Evolutionary conservation across 2,329 filamentous ascomycete species (phyloP).

Genomic region (Diaporthe citri): DNA sequence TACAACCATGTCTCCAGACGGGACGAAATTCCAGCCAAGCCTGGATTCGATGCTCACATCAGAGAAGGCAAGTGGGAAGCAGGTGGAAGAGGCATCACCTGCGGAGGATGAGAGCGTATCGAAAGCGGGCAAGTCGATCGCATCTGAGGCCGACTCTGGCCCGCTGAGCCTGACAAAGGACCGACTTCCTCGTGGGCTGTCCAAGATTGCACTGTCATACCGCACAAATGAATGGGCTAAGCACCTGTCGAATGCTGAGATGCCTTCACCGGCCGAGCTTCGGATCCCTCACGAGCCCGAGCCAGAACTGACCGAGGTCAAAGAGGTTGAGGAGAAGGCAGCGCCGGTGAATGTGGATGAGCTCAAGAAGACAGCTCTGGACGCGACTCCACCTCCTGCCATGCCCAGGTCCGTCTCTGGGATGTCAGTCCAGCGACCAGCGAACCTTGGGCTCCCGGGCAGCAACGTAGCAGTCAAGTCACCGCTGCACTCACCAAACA

Average conservation of each 20-base stretch:
- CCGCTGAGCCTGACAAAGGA: constrained; percentile 68
- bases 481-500: not conserved
- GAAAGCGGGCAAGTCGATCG: constrained; percentile 55
- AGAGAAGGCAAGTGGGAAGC: constrained; percentile 40
- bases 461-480: constrained; percentile 1
- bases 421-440: constrained; percentile 42
- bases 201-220: constrained; percentile 83
- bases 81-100: constrained; percentile 38
- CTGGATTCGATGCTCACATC: constrained; percentile 35
- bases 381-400: constrained; percentile 58
- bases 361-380: constrained; percentile 73
- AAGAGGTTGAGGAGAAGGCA: constrained; percentile 60
- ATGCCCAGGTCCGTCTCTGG: constrained; percentile 47
- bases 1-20: not conserved
- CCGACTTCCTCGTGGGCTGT: constrained; percentile 77
- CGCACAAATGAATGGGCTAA: constrained; percentile 98
- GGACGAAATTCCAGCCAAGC: constrained; percentile 6
- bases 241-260: constrained; percentile 83
- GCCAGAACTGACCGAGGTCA: constrained; percentile 45
- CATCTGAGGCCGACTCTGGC: constrained; percentile 56
- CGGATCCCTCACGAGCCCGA: constrained; percentile 26
- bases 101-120: constrained; percentile 40
- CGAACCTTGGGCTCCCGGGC: not conserved
- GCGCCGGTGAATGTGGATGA: constrained; percentile 74
- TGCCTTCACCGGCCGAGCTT: constrained; percentile 74